Conservation (phyloP, 1,139 yeast species). For the Pichia sp. region DNA sequence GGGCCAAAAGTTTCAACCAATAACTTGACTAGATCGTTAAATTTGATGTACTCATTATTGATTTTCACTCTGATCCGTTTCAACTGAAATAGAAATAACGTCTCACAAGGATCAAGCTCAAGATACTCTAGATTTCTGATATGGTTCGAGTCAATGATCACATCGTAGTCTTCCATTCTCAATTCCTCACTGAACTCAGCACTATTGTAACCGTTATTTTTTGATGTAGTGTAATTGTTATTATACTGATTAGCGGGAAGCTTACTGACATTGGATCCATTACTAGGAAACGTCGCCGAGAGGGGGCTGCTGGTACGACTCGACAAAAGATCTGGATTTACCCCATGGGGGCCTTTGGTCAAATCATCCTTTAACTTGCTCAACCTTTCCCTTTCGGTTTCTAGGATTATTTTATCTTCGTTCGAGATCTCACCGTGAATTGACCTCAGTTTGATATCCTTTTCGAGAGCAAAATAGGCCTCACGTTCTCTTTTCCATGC, state of each 20-base stretch:
- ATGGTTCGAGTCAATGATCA: slow-evolving; percentile 38
- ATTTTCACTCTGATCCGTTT: slow-evolving; percentile 25
- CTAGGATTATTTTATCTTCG: slow-evolving; percentile 28
- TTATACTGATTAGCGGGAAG: background rate
- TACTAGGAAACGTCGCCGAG: background rate
- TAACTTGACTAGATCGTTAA: slow-evolving; percentile 32
- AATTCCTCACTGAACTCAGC: slow-evolving; percentile 21
- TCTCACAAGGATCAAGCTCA: slow-evolving; percentile 75
- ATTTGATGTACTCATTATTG: slow-evolving; percentile 4
- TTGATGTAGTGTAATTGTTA: background rate
- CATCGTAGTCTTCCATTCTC: slow-evolving; percentile 39
- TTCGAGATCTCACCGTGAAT: slow-evolving; percentile 17
- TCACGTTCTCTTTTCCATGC: slow-evolving; percentile 60
- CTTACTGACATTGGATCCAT: no score
- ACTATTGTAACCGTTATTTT: background rate
- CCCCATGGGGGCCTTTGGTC: slow-evolving; percentile 18
- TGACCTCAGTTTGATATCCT: slow-evolving; percentile 21
- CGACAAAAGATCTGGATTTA: slow-evolving; percentile 6
- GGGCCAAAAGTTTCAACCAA: slow-evolving; percentile 25
- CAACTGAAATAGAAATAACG: slow-evolving; percentile 52
- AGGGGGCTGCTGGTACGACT: slow-evolving; percentile 11
- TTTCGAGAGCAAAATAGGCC: slow-evolving; percentile 29
- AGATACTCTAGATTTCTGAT: slow-evolving; percentile 55
- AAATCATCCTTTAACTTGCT: slow-evolving; percentile 24
- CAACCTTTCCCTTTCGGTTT: slow-evolving; percentile 30